Base-by-base conservation (phyloP, 2,329 filamentous ascomycete species). In the Colletotrichum sp. region DNA sequence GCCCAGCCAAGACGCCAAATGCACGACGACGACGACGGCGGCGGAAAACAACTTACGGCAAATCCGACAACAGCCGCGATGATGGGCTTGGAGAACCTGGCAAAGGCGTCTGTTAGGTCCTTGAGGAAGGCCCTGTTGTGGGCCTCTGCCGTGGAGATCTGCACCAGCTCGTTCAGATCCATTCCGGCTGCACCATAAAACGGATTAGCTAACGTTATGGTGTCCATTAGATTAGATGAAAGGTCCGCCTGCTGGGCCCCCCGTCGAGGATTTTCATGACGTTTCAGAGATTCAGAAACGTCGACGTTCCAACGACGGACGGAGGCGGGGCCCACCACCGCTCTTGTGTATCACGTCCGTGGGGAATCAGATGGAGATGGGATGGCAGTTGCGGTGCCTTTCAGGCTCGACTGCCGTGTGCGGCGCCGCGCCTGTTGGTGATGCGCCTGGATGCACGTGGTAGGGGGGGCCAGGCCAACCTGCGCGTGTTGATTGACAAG, bases 11-110 rank as follows among this genome's bases (percentile, higher is more conserved):
- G 32, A 27, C n/a, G 64, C 19, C 64, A 67, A n/a, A 29, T 8
- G 29, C 25, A 52, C 44, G n/a, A 22, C 44, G 44, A 52, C 44
- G 44, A 52, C 44, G 44, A 34, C 12, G 32, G 5, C 32, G 32
- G 34, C 19, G n/a, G n/a, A 52, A 52, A 52, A 52, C 44, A 32
- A 67, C 88, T 83, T 79, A 89, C 88, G 77, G 89, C 88, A 80
- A 87, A 85, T 65, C 89, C 88, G 77, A 88, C 85, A 27, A 90
- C 88, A 25, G 87, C 88, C 12, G 88, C 88, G 71, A 90, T 83
- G 63, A 89, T 78, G 4, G 88, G 89, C 79, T 90, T 90, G 34
- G 82, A 81, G 77, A 86, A 82, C n/a, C 76, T 75, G 27, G 80
- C 81, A 64, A 87, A 82, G 19, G 81, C 84, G 64, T 82, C 78